Conservation (phyloP, 202 grass and related monocot species). For the Digitaria exilis region DNA sequence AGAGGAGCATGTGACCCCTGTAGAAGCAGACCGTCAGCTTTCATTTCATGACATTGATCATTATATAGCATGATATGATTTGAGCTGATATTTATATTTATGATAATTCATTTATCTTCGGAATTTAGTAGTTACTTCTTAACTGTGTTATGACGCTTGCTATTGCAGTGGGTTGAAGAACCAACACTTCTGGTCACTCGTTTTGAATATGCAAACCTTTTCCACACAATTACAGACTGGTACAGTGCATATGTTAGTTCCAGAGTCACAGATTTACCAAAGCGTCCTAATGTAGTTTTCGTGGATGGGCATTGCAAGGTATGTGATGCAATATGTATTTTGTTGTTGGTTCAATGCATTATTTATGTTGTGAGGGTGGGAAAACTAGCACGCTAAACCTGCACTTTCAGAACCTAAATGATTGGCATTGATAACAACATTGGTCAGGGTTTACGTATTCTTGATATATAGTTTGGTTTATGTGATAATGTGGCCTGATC, state of each 20-base stretch:
- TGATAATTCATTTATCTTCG: not conserved
- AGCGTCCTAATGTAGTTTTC: constrained; percentile 80
- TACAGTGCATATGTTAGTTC: constrained; percentile 98
- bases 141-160: constrained; percentile 28
- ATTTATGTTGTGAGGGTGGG: not conserved
- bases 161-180: constrained; percentile 89
- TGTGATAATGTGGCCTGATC: not conserved
- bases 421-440: too few relatives aligned
- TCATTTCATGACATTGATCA: constrained; percentile 2
- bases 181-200: constrained; percentile 91
- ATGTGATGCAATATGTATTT: constrained; percentile 29
- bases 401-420: too few relatives aligned
- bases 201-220: constrained; percentile 99
- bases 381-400: too few relatives aligned
- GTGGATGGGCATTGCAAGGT: constrained; percentile 99
- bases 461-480: not conserved
- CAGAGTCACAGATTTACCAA: constrained; percentile 67
- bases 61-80: constrained; percentile 10
- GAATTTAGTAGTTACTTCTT: constrained; percentile 25
- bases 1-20: not conserved
- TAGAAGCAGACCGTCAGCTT: not conserved
- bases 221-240: constrained; percentile 99
- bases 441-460: constrained; percentile 3
- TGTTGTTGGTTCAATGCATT: constrained; percentile 31
- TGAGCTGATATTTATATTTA: not conserved